Evolutionary conservation across 2,329 filamentous ascomycete species (phyloP), one percentile per base, ranked within the genome.

Genomic region (Ophiocordyceps robertsii): DNA sequence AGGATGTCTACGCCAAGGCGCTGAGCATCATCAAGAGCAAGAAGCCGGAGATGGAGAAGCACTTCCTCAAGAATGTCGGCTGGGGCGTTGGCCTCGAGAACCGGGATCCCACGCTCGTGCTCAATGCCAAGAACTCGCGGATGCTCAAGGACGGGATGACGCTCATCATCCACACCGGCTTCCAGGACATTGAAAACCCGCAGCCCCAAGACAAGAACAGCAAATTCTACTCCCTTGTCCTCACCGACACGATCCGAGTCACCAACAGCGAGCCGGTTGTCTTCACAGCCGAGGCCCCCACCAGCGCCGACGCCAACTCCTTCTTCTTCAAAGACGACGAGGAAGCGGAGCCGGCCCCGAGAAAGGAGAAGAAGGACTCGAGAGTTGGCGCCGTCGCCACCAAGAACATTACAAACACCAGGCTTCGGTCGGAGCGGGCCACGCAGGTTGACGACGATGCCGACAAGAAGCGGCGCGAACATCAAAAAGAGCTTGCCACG

Each of bases 261-360:
- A 85, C 83, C 11, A 70, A 76, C 6, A 67, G 67, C n/a, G 87
- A 94, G 40, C 76, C 83, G 1, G 82, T 88, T 29, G 80, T 95
- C 27, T 96, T 98, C 65, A 98, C 92, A 16, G 88, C 87, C 45
- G 89, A 95, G 57, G 89, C 90, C 0, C 81, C 89, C 2, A 84
- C 85, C 27, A 90, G 95, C 56, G 77, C 94, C 45, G 92, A 96
- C 55, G 88, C 88, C 4, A 90, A 90, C 33, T 95, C 90, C 0
- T 98, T 98, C 70, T 96, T 95, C 66, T 98, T 98, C 70, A 94
- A 95, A 58, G 90, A 96, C 52, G 88, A 95, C 47, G 87, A 94
- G 57, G 85, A 93, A 51, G 78, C 86, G 48, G 80, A 87, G 60
- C 84, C 85, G 29, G 75, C 84, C 10, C 84, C 86, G n/a, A 93